Evolutionary conservation across 2,329 filamentous ascomycete species (phyloP), one percentile per base, ranked within the genome.

Genomic region (Fusarium sp.): DNA sequence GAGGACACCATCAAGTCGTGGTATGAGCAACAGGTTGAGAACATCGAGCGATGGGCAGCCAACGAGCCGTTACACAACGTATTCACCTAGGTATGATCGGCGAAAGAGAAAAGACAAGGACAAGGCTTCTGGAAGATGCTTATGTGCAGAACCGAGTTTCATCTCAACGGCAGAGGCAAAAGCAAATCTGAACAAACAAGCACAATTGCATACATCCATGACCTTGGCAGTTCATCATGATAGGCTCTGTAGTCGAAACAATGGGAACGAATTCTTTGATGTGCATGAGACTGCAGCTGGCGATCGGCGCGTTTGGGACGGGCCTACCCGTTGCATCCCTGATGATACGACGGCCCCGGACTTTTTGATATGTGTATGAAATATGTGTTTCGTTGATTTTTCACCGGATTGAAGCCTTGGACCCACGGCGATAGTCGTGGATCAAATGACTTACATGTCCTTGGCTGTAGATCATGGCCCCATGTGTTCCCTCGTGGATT

Each of bases 1-100:
- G 88, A 89, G 67, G 90, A 87, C n/a, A 87, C 88, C 41, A 84
- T 93, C 78, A 84, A 87, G 55, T 83, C 83, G 12, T 94, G 91
- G 91, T 94, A 93, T 81, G 86, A 88, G 68, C 90, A 93, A 81
- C 89, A 90, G 63, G 90, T 87, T 3, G 87, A 89, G 77, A 92
- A 92, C 77, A 73, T 94, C 32, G 84, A 87, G 80, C 83, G 85
- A 50, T 92, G 90, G 85, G 73, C 62, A 32, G 70, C 71, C 55
- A 71, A 69, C 51, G 73, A 79, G 64, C 65, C 73, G 57, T 64
- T 79, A 62, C 58, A 74, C 17, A 75, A 75, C 58, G 54, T 66
- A 22, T 63, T 76, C 38, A 53, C 61, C 47, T 73, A 70, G 74
- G 35, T 60, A 48, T 59, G 41, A 59, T 55, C 39, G 50, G 22